phyloP scores from a whole-genome alignment of 805 yeast species.

The Hanseniaspora mollemarum region DNA sequence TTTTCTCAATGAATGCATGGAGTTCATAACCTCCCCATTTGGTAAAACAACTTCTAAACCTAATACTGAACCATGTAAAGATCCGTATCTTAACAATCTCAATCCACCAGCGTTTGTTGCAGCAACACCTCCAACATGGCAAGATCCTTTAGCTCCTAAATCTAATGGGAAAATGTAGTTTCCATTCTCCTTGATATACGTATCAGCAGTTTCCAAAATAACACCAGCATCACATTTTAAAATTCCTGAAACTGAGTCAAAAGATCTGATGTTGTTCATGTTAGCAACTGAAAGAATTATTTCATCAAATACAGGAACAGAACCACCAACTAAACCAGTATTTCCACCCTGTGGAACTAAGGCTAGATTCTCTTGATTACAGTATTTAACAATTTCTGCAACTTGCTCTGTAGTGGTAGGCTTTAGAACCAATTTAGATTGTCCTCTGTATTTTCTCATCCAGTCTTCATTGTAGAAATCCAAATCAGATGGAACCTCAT shows the following conservation, averaged over 20 bases:
- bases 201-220: constrained; percentile 75
- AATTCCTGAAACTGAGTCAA: constrained; percentile 74
- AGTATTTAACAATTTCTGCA: constrained; percentile 61
- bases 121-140: constrained; percentile 89
- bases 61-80: constrained; percentile 80
- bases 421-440: constrained; percentile 64
- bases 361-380: constrained; percentile 66
- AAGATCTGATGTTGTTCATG: constrained; percentile 68
- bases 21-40: constrained; percentile 69
- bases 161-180: constrained; percentile 79
- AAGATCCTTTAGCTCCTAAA: constrained; percentile 92
- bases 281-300: constrained; percentile 58
- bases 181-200: constrained; percentile 63
- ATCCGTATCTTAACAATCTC: constrained; percentile 76
- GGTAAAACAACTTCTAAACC: constrained; percentile 91
- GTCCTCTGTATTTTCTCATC: constrained; percentile 91
- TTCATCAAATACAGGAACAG: constrained; percentile 86
- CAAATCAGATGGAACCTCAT: constrained; percentile 44
- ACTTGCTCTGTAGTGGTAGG: constrained; percentile 76
- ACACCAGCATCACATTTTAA: constrained; percentile 85
- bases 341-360: constrained; percentile 96
- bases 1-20: constrained; percentile 77
- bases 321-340: constrained; percentile 92
- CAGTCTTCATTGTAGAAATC: constrained; percentile 75
- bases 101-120: constrained; percentile 97